These are phyloP conservation scores for Neoarthrinium moseri DNA, from an alignment of 2,329 filamentous ascomycete species.

Conservation along the genomic window DNA sequence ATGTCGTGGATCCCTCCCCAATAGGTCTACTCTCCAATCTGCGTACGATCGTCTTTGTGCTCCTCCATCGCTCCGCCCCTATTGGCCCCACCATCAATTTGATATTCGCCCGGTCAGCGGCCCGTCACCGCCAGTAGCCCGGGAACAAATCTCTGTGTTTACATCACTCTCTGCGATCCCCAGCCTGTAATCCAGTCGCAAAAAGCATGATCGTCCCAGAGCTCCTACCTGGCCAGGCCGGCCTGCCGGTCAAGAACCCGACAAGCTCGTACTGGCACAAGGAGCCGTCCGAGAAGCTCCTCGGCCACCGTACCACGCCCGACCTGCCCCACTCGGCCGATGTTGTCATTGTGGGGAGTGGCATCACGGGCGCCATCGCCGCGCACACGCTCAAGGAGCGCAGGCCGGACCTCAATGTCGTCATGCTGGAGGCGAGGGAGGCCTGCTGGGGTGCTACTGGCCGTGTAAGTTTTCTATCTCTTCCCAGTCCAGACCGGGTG, in stretches of 20 bases:
- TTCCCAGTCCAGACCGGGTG: too few relatives aligned
- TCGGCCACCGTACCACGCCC: conserved; percentile 66
- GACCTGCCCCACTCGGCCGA: conserved; percentile 63
- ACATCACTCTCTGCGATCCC: too few relatives aligned
- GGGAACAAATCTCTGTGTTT: too few relatives aligned
- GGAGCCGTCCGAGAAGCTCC: conserved; percentile 61
- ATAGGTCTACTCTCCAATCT: too few relatives aligned
- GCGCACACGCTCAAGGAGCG: conserved; percentile 59
- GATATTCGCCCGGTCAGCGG: too few relatives aligned
- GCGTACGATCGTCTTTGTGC: too few relatives aligned
- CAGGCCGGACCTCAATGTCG: conserved; percentile 48
- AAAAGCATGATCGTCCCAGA: conserved; percentile 3
- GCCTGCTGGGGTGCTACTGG: conserved; percentile 83
- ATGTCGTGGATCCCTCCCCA: too few relatives aligned
- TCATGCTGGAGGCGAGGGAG: conserved; percentile 77
- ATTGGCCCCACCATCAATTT: too few relatives aligned
- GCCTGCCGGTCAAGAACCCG: conserved; percentile 59
- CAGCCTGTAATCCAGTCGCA: too few relatives aligned
- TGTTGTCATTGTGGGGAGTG: conserved; percentile 71
- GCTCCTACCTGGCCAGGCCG: conserved; percentile 35
- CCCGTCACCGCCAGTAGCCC: too few relatives aligned
- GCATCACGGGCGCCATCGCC: conserved; percentile 73
- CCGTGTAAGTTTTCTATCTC: conserved; percentile 50
- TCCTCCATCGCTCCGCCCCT: too few relatives aligned
- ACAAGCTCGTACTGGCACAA: conserved; percentile 73